phyloP scores from a whole-genome alignment of 1,284 basidiomycete species.

The Papiliotrema fonsecae region DNA sequence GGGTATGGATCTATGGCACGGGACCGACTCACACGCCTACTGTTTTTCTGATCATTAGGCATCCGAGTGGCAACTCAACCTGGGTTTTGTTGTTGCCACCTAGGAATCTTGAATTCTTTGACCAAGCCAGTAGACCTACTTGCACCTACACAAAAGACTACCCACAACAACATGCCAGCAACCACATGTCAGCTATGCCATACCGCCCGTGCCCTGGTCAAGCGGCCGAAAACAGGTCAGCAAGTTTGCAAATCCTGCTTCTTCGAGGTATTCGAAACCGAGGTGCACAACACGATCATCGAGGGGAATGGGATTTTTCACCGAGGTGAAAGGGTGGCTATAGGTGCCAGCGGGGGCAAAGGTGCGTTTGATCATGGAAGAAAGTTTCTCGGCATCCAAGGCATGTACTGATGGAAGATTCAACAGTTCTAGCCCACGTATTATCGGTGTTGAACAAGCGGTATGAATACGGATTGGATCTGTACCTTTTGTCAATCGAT shows the following conservation, averaged over 20 bases:
- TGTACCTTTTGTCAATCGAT: constrained; percentile 94
- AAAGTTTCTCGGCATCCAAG: not conserved
- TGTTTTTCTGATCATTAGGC: no score
- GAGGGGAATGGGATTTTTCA: constrained; percentile 71
- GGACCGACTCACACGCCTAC: not conserved
- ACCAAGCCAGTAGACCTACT: not conserved
- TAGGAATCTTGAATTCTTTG: not conserved
- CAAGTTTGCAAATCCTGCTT: constrained; percentile 94
- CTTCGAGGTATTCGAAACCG: constrained; percentile 95
- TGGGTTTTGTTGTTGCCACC: constrained; percentile 2
- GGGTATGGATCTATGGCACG: not conserved
- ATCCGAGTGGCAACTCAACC: not conserved
- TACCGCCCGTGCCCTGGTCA: constrained; percentile 75
- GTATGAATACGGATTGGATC: constrained; percentile 84
- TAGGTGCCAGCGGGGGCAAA: constrained; percentile 97
- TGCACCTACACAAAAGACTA: constrained; percentile 6
- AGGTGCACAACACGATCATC: constrained; percentile 90
- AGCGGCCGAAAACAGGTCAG: constrained; percentile 94
- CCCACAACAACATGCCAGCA: constrained; percentile 38
- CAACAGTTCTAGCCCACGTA: constrained; percentile 94
- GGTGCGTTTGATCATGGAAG: constrained; percentile 60
- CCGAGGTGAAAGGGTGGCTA: constrained; percentile 89
- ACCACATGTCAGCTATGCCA: constrained; percentile 58
- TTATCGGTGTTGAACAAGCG: constrained; percentile 93
- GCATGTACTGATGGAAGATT: constrained; percentile 58